phyloP scores from a whole-genome alignment of 2,329 filamentous ascomycete genomes.

The Westerdykella sp. region DNA sequence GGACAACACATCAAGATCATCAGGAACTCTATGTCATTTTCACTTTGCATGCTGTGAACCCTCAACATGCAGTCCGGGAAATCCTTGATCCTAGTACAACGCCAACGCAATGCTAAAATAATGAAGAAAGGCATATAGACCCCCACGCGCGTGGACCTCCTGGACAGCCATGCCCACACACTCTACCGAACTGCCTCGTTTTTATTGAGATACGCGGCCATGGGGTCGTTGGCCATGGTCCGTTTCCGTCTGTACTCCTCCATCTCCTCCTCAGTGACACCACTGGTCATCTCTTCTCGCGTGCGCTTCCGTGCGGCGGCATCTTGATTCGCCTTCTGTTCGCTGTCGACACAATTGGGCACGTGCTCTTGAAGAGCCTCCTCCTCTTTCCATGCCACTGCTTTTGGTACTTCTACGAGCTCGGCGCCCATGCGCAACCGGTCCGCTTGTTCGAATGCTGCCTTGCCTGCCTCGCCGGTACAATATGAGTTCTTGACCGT shows the following conservation, averaged over 20 bases:
- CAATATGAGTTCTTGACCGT: constrained; percentile 96
- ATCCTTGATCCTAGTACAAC: constrained; percentile 8
- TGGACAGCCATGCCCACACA: background rate
- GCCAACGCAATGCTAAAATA: constrained; percentile 30
- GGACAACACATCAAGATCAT: constrained; percentile 31
- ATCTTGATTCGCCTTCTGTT: constrained; percentile 39
- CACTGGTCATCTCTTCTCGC: constrained; percentile 69
- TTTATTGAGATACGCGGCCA: constrained; percentile 73
- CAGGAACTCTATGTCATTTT: constrained; percentile 30
- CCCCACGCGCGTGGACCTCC: background rate
- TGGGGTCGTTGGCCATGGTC: constrained; percentile 71
- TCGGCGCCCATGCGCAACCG: constrained; percentile 47
- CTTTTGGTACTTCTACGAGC: constrained; percentile 39
- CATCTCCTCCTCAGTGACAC: constrained; percentile 75
- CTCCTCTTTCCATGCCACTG: constrained; percentile 41
- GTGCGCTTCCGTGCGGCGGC: constrained; percentile 60
- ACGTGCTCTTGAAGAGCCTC: constrained; percentile 37
- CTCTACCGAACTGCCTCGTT: constrained; percentile 52
- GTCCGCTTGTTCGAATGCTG: constrained; percentile 72
- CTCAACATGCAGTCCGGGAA: constrained; percentile 2
- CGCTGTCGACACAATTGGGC: constrained; percentile 39
- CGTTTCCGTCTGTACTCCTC: constrained; percentile 77
- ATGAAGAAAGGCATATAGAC: background rate
- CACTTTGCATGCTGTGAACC: constrained; percentile 18
- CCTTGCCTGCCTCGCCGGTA: constrained; percentile 81